Base-by-base conservation (phyloP, 2,329 filamentous ascomycete genomes). In the Arthrobotrys sphaeroides region DNA sequence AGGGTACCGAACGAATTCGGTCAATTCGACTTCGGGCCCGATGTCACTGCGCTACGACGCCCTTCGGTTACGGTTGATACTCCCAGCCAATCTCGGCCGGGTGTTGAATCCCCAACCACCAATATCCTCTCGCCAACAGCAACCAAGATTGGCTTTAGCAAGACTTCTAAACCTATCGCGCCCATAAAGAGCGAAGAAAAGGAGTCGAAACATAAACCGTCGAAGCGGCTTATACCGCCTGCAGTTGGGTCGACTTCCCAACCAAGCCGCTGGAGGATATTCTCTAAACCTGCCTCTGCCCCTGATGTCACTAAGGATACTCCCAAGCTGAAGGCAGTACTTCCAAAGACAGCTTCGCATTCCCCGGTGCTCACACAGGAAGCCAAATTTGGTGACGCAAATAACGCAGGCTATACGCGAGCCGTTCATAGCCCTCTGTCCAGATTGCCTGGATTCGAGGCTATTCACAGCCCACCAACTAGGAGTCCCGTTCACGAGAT, bases 211-310 rank as follows among this genome's bases (percentile, higher is more conserved):
- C 26, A 68, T 10, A 74, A 68, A 22, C 62, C 47, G n/a, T 43
- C 64, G 1, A 74, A 59, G 36, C 55, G 47, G n/a, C 62, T 68
- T 7, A 33, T 33, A 1, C 70, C 43, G 24, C 70, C 70, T 12
- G 47, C 62, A 38, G 62, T 74, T 20, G 64, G 62, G 5, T 16
- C 45, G 33, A 55, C 49, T 7, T 55, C 70, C 22, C 55, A 62
- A 13, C 42, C 70, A 7, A 64, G 64, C 40, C 62, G 70, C 18
- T 74, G 70, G 70, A 74, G 60, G 55, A 74, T 68, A 24, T 74
- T 74, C 13, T 67, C 62, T 26, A 53, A 57, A 60, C 24, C 43
- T 18, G 62, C 64, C 20, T 74, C 70, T 5, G 70, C 70, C 24
- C 70, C 70, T 31, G 62, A 74, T 62, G 70, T 74, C 6, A 49